Conservation (phyloP, 2,329 filamentous ascomycete genomes). For the Grosmannia serpens region DNA sequence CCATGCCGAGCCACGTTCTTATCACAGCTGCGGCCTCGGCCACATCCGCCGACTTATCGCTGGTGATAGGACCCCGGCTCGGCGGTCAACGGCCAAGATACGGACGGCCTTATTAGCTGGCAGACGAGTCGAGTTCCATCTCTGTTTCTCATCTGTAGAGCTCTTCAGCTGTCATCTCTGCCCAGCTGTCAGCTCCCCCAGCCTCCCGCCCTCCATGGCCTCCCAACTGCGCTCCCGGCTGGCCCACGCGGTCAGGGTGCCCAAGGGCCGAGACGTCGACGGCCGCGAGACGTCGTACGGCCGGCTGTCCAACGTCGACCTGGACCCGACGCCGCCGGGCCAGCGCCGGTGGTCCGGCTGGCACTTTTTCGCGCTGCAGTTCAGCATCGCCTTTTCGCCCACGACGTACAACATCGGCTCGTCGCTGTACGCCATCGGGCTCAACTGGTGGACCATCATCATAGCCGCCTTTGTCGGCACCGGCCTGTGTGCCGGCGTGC, state of each 20-base stretch:
- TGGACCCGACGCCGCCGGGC: neutral
- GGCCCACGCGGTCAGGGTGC: neutral
- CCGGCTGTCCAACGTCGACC: constrained; percentile 1
- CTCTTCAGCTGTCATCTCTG: no score
- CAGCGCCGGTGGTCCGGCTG: constrained; percentile 2
- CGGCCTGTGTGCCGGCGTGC: neutral
- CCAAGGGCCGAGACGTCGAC: neutral
- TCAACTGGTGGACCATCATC: constrained; percentile 3
- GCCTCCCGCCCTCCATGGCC: no score
- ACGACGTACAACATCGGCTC: constrained; percentile 5
- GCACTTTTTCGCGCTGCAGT: constrained; percentile 3
- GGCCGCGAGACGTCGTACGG: neutral
- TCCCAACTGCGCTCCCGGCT: no score
- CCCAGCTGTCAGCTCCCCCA: no score
- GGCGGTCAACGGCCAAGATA: no score
- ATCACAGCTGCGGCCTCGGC: no score
- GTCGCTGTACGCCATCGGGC: constrained; percentile 2
- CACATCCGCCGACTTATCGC: no score
- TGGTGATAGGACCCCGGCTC: no score
- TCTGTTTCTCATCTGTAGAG: no score
- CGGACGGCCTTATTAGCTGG: no score
- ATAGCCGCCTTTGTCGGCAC: constrained; percentile 3
- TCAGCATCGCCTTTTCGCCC: constrained; percentile 4
- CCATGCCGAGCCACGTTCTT: no score
- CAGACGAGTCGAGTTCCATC: no score